phyloP scores from a whole-genome alignment of 2,329 filamentous ascomycete species.

The Colletotrichum melonis region DNA sequence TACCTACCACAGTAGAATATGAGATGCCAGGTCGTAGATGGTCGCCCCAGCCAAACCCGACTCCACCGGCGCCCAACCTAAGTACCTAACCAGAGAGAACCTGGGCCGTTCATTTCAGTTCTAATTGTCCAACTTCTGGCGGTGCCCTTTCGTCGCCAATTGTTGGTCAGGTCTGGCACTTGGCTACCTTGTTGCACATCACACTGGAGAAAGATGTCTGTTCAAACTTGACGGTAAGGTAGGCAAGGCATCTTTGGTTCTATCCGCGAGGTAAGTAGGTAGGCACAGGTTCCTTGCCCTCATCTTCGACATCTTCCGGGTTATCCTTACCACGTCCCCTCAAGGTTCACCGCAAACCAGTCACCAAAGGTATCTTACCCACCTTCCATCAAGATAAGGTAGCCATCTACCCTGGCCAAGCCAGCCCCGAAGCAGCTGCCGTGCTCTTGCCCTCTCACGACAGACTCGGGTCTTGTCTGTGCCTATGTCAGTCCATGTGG shows the following conservation, averaged over 20 bases:
- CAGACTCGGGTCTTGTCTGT: conserved; percentile 3
- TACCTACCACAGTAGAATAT: background rate
- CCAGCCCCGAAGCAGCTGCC: background rate
- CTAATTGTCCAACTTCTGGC: background rate
- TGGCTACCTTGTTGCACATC: background rate
- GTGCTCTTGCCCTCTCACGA: background rate
- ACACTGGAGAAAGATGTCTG: background rate
- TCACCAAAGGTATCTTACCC: background rate
- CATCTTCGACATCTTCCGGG: background rate
- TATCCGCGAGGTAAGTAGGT: too few species aligned
- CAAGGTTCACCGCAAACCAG: background rate
- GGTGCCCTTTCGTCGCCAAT: background rate
- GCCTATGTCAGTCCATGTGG: conserved; percentile 1
- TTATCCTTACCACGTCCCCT: background rate
- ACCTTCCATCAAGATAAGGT: background rate
- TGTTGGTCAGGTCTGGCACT: background rate
- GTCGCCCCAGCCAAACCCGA: background rate
- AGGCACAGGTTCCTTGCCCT: background rate
- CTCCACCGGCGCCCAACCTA: conserved; percentile 13
- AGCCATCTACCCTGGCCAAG: background rate
- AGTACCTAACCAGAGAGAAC: background rate
- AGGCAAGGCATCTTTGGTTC: too few species aligned
- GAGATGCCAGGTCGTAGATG: background rate
- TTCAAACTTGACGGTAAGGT: too few species aligned
- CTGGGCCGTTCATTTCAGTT: background rate